A percentile compares a stretch with the other conserved stretches of the same genome.
These are phyloP conservation scores for Marasmius oreades DNA, from an alignment of 1,284 basidiomycete genomes.

Conservation along the genomic window DNA sequence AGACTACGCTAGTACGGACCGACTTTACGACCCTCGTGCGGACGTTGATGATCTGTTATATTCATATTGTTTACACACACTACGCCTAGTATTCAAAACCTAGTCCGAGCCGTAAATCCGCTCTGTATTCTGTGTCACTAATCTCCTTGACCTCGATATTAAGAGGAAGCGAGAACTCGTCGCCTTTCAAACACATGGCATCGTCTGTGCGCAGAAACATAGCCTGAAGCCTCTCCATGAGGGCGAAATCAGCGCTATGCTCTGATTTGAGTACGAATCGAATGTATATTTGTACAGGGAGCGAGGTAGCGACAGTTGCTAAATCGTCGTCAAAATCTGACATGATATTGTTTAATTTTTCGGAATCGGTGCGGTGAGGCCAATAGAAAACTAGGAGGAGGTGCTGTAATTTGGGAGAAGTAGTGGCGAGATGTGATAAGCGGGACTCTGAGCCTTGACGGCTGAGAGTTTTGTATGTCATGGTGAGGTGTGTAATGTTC, in stretches of 20 bases:
- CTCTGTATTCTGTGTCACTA: slow-evolving; percentile 1
- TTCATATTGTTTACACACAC: background rate
- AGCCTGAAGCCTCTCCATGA: background rate
- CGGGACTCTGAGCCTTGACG: background rate
- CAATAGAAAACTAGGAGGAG: slow-evolving; percentile 2
- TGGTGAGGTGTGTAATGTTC: background rate
- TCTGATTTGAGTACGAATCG: slow-evolving; percentile 3
- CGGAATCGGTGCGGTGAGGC: slow-evolving; percentile 3
- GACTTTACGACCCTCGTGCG: too few relatives aligned
- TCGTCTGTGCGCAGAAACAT: slow-evolving; percentile 2
- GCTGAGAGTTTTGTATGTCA: slow-evolving; percentile 1
- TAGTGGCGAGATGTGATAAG: background rate
- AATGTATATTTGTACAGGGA: background rate
- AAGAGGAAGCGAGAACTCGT: background rate
- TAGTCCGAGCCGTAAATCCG: background rate
- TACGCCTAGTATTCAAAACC: background rate
- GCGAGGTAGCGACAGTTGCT: background rate
- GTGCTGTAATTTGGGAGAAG: background rate
- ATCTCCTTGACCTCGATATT: background rate
- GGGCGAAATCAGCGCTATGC: background rate
- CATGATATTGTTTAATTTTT: background rate
- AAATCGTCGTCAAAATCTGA: slow-evolving; percentile 2
- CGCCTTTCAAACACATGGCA: background rate
- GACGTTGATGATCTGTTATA: too few relatives aligned
- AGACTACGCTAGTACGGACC: background rate